These are phyloP conservation scores for Crithidia expoeki DNA, from an alignment of 208 protist species.

Conservation along the genomic window DNA sequence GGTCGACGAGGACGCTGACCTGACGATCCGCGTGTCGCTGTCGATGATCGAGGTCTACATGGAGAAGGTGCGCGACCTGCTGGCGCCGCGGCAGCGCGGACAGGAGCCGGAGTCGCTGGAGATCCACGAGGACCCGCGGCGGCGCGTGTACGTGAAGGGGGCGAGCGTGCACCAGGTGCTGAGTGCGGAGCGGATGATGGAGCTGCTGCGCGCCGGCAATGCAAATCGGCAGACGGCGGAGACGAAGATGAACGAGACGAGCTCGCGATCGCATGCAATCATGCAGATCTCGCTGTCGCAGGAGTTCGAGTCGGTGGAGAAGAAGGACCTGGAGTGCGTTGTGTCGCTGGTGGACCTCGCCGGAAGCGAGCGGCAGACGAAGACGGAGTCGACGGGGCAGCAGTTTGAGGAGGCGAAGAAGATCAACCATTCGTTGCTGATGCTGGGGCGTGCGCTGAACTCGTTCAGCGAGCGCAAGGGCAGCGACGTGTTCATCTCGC, in stretches of 20 bases:
- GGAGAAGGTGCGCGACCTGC: slow-evolving; percentile 78
- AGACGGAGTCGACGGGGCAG: slow-evolving; percentile 82
- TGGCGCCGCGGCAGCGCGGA: slow-evolving; percentile 60
- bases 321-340: slow-evolving; percentile 57
- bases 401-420: slow-evolving; percentile 90
- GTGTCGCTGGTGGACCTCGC: slow-evolving; percentile 86
- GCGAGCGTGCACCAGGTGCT: slow-evolving; percentile 77
- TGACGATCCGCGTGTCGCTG: slow-evolving; percentile 66
- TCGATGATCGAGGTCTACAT: slow-evolving; percentile 88
- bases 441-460: slow-evolving; percentile 86
- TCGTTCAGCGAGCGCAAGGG: slow-evolving; percentile 79
- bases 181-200: slow-evolving; percentile 63
- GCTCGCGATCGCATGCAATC: slow-evolving; percentile 87
- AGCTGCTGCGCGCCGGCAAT: slow-evolving; percentile 67
- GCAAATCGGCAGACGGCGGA: slow-evolving; percentile 71
- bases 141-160: slow-evolving; percentile 66
- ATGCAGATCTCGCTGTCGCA: slow-evolving; percentile 80
- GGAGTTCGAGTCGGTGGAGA: slow-evolving; percentile 57
- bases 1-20: slow-evolving; percentile 54
- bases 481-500: slow-evolving; percentile 66
- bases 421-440: slow-evolving; percentile 89
- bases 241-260: slow-evolving; percentile 89
- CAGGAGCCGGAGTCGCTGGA: slow-evolving; percentile 79
- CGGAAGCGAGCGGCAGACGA: slow-evolving; percentile 85
- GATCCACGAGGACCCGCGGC: slow-evolving; percentile 63